These are phyloP conservation scores for Fusarium longipes DNA, from an alignment of 2,329 filamentous ascomycete genomes.

Conservation along the genomic window DNA sequence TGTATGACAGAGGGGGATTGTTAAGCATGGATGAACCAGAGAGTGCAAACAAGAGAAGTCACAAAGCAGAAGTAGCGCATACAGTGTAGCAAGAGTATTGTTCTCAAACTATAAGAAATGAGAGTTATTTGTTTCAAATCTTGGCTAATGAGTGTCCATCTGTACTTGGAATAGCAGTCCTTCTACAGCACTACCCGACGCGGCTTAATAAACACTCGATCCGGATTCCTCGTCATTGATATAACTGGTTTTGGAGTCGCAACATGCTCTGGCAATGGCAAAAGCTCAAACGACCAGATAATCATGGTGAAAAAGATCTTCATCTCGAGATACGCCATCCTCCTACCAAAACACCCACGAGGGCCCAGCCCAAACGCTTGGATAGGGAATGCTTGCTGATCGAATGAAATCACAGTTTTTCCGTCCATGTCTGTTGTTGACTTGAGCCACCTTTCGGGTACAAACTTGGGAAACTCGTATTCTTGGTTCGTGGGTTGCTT, in stretches of 20 bases:
- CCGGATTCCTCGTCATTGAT: constrained; percentile 2
- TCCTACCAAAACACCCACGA: constrained; percentile 53
- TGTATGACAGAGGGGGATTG: constrained; percentile 2
- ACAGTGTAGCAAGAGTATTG: neutral
- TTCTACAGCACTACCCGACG: neutral
- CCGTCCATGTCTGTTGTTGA: neutral
- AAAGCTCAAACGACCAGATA: constrained; percentile 46
- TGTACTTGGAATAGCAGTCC: neutral
- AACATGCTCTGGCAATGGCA: neutral
- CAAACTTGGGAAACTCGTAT: constrained; percentile 8
- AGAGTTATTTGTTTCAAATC: no score
- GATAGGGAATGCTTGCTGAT: constrained; percentile 47
- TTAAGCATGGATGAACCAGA: neutral
- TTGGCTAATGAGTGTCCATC: neutral
- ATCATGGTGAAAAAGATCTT: constrained; percentile 45
- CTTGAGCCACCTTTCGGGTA: constrained; percentile 32
- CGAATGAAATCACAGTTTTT: constrained; percentile 36
- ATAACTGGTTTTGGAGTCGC: neutral
- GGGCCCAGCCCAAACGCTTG: constrained; percentile 52
- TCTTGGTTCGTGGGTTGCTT: neutral
- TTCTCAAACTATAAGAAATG: neutral
- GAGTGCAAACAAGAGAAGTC: neutral
- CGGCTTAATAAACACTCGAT: constrained; percentile 7
- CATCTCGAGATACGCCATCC: constrained; percentile 47
- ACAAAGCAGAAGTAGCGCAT: neutral